Percentiles rank a stretch among this genome's conserved stretches.
Evolutionary conservation across 495 filamentous ascomycete species (phyloP).

Genomic region (Elasticomyces elasticus): DNA sequence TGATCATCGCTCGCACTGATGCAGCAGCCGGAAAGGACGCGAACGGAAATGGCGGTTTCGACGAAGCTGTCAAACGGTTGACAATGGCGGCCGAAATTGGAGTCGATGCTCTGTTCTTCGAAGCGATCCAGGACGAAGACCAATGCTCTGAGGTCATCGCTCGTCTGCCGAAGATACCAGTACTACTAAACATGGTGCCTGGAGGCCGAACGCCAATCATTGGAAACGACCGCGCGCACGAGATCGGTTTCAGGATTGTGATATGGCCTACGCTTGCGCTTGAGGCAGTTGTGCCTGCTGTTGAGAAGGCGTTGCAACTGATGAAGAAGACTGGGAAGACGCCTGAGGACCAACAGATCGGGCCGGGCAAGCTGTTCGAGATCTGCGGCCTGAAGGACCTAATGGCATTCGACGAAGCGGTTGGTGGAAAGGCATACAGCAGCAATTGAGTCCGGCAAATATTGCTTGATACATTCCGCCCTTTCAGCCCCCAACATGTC

Average conservation of each 20-base stretch:
- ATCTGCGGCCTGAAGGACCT: conserved; percentile 50
- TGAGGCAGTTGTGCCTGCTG: conserved; percentile 23
- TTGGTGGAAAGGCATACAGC: conserved; percentile 42
- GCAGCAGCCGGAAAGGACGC: conserved; percentile 43
- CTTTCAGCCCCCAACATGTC: too few species aligned
- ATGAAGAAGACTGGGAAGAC: conserved; percentile 25
- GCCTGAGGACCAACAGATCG: conserved; percentile 24
- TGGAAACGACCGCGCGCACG: conserved; percentile 45
- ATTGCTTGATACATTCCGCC: too few species aligned
- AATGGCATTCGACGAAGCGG: conserved; percentile 46
- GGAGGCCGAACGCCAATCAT: conserved; percentile 50
- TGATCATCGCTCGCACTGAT: conserved; percentile 61
- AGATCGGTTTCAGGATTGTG: conserved; percentile 54
- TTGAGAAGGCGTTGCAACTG: conserved; percentile 20
- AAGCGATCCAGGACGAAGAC: conserved; percentile 50
- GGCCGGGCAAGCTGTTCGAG: conserved; percentile 43
- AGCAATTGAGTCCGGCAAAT: neutral
- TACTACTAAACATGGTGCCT: conserved; percentile 56
- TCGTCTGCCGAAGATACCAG: conserved; percentile 45
- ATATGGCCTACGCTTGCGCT: conserved; percentile 34
- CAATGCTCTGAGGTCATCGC: conserved; percentile 42
- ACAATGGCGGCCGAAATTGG: conserved; percentile 46
- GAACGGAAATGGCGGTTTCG: conserved; percentile 41
- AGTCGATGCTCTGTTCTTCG: conserved; percentile 56
- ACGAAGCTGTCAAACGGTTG: conserved; percentile 48